Conservation (phyloP, 441 rosid genomes). For the Populus hybrid region DNA sequence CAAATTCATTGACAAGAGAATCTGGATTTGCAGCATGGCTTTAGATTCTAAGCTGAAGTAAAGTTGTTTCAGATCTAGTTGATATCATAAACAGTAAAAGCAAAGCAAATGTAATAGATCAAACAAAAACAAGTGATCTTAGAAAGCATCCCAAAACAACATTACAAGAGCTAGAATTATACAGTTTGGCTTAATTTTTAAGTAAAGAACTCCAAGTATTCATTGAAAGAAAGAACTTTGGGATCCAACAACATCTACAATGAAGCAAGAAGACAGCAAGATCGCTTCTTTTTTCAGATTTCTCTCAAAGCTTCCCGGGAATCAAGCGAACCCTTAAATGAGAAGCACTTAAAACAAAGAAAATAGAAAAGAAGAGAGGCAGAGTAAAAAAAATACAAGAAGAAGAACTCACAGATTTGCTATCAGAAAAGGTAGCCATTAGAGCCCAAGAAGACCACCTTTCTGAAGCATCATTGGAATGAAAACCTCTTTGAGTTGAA, state of each 20-base stretch:
- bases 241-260: not conserved
- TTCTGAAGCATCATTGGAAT: not conserved
- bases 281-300: conserved; percentile 4
- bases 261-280: not conserved
- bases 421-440: conserved; percentile 14
- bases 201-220: not conserved
- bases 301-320: conserved; percentile 4
- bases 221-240: not conserved
- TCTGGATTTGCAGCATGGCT: conserved; percentile 17
- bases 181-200: not conserved
- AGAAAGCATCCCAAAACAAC: not conserved
- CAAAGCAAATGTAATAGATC: conserved; percentile 16
- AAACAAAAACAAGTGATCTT: conserved; percentile 3
- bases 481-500: not conserved
- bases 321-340: not conserved
- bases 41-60: not conserved
- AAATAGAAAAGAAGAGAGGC: not conserved
- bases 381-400: not conserved
- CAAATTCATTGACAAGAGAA: conserved; percentile 6
- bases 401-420: conserved; percentile 36
- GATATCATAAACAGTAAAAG: conserved; percentile 1
- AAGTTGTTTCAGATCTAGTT: conserved; percentile 33
- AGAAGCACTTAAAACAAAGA: not conserved
- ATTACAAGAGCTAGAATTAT: not conserved
- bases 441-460: conserved; percentile 8